Conservation (phyloP, 2,329 filamentous ascomycete species). For the Plenodomus tracheiphilus region DNA sequence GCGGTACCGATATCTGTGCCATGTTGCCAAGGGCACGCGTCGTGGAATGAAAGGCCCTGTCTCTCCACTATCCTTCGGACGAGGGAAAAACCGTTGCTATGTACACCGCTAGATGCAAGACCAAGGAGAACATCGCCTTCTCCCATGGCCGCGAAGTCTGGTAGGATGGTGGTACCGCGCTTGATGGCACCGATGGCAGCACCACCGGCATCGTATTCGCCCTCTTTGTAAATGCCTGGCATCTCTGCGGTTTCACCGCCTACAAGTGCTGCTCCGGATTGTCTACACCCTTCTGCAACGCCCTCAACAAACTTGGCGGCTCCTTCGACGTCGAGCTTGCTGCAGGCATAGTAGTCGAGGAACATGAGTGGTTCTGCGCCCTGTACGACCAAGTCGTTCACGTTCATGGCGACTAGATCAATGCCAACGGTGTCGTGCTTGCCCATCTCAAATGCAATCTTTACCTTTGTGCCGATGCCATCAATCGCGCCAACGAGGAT, state of each 20-base stretch:
- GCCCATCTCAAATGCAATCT: slow-evolving; percentile 86
- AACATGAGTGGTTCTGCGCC: slow-evolving; percentile 95
- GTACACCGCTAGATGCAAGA: slow-evolving; percentile 80
- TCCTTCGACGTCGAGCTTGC: slow-evolving; percentile 75
- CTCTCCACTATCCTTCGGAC: slow-evolving; percentile 83
- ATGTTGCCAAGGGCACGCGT: slow-evolving; percentile 75
- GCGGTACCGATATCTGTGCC: slow-evolving; percentile 69
- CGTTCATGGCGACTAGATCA: slow-evolving; percentile 98
- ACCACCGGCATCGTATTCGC: slow-evolving; percentile 92
- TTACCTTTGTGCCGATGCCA: slow-evolving; percentile 94
- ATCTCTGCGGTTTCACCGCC: slow-evolving; percentile 98
- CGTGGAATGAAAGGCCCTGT: slow-evolving; percentile 70
- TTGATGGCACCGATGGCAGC: slow-evolving; percentile 84
- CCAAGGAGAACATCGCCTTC: slow-evolving; percentile 85
- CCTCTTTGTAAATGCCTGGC: slow-evolving; percentile 88
- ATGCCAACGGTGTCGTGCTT: slow-evolving; percentile 96
- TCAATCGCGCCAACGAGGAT: slow-evolving; percentile 93
- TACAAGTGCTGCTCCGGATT: slow-evolving; percentile 86
- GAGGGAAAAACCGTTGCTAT: slow-evolving; percentile 98
- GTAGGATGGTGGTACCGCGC: slow-evolving; percentile 67
- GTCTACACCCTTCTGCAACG: slow-evolving; percentile 82
- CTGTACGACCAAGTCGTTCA: slow-evolving; percentile 96
- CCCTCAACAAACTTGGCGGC: slow-evolving; percentile 88
- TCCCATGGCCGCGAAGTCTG: slow-evolving; percentile 73
- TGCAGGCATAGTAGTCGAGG: slow-evolving; percentile 97